These are phyloP conservation scores for Udeniomyces megalosporus DNA, from an alignment of 768 basidiomycete species.

Conservation along the genomic window DNA sequence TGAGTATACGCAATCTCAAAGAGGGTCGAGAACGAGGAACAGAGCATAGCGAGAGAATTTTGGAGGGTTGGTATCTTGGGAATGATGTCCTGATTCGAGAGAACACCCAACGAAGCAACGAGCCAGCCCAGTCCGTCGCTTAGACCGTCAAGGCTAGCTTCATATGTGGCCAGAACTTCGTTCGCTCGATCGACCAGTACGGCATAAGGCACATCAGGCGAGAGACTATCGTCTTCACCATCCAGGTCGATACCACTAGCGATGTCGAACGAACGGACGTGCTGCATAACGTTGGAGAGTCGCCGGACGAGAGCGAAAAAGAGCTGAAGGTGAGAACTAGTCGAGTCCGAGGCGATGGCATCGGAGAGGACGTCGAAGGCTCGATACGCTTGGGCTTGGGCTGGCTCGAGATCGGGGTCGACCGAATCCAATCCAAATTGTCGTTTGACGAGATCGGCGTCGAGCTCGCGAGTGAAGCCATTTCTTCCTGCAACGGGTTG, in stretches of 20 bases:
- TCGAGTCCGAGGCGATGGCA: neutral
- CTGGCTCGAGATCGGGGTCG: neutral
- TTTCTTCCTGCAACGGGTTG: conserved; percentile 19
- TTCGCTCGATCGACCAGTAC: conserved; percentile 22
- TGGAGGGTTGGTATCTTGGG: neutral
- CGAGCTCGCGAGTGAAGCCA: conserved; percentile 10
- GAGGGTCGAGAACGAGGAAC: conserved; percentile 9
- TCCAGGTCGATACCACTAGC: conserved; percentile 27
- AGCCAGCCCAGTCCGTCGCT: neutral
- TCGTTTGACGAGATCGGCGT: conserved; percentile 12
- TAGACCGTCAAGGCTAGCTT: conserved; percentile 10
- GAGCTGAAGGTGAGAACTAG: neutral
- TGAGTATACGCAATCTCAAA: conserved; percentile 20
- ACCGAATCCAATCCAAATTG: conserved; percentile 6
- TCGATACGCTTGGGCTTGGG: neutral
- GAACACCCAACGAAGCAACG: neutral
- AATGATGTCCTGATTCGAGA: neutral
- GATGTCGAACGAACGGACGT: conserved; percentile 21
- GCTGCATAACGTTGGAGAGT: conserved; percentile 12
- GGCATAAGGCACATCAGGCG: conserved; percentile 18
- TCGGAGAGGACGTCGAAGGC: conserved; percentile 7
- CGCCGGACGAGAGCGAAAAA: conserved; percentile 14
- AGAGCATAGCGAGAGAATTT: neutral
- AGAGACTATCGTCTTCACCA: conserved; percentile 17
- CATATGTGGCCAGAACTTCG: conserved; percentile 18